These are phyloP conservation scores for Ophiostoma sp. DNA, from an alignment of 2,329 filamentous ascomycete species.

Conservation along the genomic window DNA sequence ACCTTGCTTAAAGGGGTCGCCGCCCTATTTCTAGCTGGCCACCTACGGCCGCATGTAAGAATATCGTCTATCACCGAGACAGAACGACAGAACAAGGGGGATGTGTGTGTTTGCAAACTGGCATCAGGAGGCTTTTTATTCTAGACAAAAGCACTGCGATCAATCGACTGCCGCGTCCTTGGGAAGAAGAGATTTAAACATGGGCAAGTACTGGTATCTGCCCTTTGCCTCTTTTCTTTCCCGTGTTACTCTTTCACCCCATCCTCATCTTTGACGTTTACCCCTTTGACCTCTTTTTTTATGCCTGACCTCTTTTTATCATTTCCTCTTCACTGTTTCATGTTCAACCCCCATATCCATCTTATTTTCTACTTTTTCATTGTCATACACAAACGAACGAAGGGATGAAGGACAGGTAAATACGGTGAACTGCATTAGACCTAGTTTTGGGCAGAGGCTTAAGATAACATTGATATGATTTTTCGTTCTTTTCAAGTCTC, in stretches of 20 bases:
- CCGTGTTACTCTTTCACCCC: too few species aligned
- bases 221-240: background rate
- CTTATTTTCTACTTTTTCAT: background rate
- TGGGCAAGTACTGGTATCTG: background rate
- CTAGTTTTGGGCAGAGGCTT: constrained; percentile 4
- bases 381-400: constrained; percentile 13
- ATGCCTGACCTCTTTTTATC: background rate
- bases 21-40: background rate
- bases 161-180: too few species aligned
- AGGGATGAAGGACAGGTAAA: constrained; percentile 11
- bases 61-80: background rate
- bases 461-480: background rate
- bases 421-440: constrained; percentile 12
- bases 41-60: constrained; percentile 2
- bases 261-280: background rate
- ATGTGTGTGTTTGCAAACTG: background rate
- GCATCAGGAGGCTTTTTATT: background rate
- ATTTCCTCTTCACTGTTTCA: background rate
- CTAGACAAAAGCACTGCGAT: constrained; percentile 17
- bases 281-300: background rate
- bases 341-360: constrained; percentile 2
- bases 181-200: background rate
- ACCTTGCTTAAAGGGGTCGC: constrained; percentile 68
- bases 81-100: background rate
- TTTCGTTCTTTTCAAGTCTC: background rate